Evolutionary conservation across 2,329 filamentous ascomycete species (phyloP), one percentile per base, ranked within the genome.

Genomic region (Fusarium humuli): DNA sequence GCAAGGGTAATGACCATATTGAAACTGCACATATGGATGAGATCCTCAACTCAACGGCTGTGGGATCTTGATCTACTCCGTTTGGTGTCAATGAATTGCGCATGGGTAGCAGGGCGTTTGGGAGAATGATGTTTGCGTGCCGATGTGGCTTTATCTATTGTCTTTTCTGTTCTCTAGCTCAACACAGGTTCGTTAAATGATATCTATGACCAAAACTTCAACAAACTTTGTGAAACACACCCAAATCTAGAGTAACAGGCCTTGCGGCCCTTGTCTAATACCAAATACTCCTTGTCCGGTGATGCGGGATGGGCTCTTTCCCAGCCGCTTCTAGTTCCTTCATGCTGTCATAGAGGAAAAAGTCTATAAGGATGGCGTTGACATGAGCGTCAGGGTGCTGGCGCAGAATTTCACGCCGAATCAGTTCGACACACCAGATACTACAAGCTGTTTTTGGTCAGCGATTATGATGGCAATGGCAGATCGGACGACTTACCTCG

Each of bases 281-380:
- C 94, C 94, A 98, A 67, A 98, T 97, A 77, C 94, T 97, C 78
- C 94, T 88, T 45, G 94, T 97, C 69, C 94, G 87, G 81, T 98
- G 94, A 81, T 97, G 94, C 7, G 93, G 93, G 49, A 81, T 73
- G 42, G 82, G 84, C 76, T 90, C 87, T 58, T 85, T 79, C 55
- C 89, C 84, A 70, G 84, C 79, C 1, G 82, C 83, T 79, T 98
- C 95, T 77, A 92, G 80, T 76, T 94, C 91, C 79, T 98, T 99
- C 82, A 96, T 94, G 20, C 92, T 90, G 81, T 99, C 96, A 78
- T 99, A 99, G 58, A 99, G 83, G 80, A 98, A 97, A 81, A 98
- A 99, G 80, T 99, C 96, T 69, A 99, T 96, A 74, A 99, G 80
- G 41, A 98, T 93, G 27, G 96, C 94, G 78, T 99, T 99, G 73